Evolutionary conservation across 306 rosid genomes (phyloP), one percentile per base, ranked within the genome.

Genomic region (Trichosanthes truncata): DNA sequence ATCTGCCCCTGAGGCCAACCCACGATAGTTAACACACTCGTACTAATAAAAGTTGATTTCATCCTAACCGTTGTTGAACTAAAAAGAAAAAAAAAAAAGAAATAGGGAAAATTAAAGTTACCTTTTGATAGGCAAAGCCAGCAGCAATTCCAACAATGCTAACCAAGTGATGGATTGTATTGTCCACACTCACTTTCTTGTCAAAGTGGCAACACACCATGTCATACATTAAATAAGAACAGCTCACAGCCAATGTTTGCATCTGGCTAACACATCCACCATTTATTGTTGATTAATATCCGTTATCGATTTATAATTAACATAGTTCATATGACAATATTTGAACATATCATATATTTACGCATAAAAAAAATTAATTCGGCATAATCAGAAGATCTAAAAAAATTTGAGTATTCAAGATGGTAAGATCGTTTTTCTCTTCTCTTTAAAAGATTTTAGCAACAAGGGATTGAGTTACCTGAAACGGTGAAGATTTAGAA

Each of bases 161-260:
- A 43, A 95, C 87, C 78, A 89, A 85, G 86, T 95, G 98, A 76
- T 95, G 98, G 80, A 92, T 81, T 67, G 80, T 61, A 38, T 91
- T 91, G 81, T 95, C 98, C 69, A 84, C 8, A 61, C 17, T 83
- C 79, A 86, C 76, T 83, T 80, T 84, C 68, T 90, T 87, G 77
- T 77, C 97, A 74, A 92, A 89, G n/a, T 83, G 82, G 85, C 93
- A 92, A 80, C 97, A 91, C 20, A 84, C 77, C 9, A 88, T 40
- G 84, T 95, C 98, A 84, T 95, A 95, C 4, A 91, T 81, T 23
- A 95, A 82, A 83, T 91, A 95, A 0, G 98, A 91, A 57, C 91
- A 86, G 38, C 83, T 95, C 86, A 90, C 82, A 41, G 87, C 88
- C 17, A 91, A 87, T 59, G 85, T 74, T 84, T 82, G 82, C 93